Evolutionary conservation across 2,329 filamentous ascomycete genomes (phyloP), one percentile per base, ranked within the genome.

Genomic region (Epicoccum nigrum): DNA sequence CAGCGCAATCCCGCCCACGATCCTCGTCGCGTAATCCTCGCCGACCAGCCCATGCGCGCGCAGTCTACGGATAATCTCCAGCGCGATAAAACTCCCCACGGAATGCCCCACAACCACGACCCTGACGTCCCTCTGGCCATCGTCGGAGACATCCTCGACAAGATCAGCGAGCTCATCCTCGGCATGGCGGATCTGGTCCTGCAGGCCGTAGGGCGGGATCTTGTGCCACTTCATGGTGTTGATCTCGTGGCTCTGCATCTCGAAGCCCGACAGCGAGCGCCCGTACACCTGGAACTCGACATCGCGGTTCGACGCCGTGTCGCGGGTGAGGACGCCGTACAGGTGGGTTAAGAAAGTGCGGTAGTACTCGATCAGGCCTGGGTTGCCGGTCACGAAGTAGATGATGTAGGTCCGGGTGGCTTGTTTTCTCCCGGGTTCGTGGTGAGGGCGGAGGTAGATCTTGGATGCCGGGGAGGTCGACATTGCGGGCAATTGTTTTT

Each of bases 311-410:
- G 52, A 51, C 1, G 61, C 59, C 2, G 59, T 62, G 37, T 63
- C 34, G n/a, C 54, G 60, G 9, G 81, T 75, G 11, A 90, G 74
- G 11, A 84, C 72, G 0, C 72, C 68, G 37, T 84, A 78, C 2
- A 92, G 74, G 12, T 79, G 76, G 0, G 76, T 76, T 9, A 92
- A 77, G 70, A 91, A 93, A 30, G 82, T 79, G 50, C 74, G 76
- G 72, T 93, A 93, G 78, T 89, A 93, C 48, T 81, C 83, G 42
- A 92, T 82, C 15, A 91, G 77, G 4, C 89, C 89, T 4, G 89
- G 89, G 59, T 93, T 93, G 16, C 89, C 89, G 21, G 87, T 83
- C 32, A 93, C 79, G 71, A 90, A 87, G 75, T 85, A 91, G 59
- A 92, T 75, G 41, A 92, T 81, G 54, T 76, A 74, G 33, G 60